Percentiles rank a stretch among this genome's conserved stretches.
Evolutionary conservation across 2,329 filamentous ascomycete species (phyloP).

Genomic region (Penicillium sp.): DNA sequence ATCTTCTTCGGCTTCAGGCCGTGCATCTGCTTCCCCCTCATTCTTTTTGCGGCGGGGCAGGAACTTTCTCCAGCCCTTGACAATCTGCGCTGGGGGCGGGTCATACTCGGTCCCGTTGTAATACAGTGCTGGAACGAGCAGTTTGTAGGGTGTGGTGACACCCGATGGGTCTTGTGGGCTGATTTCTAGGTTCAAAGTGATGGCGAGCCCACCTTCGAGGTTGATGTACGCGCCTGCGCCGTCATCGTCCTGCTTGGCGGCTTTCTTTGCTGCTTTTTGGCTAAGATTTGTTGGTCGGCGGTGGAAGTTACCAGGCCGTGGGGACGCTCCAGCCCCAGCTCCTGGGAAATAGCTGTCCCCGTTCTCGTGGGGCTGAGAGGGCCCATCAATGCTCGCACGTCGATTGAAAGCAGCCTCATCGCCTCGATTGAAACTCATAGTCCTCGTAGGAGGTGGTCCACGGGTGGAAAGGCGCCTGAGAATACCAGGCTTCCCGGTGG

Average conservation of each 20-base stretch:
- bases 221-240: constrained; percentile 62
- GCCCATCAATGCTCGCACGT: constrained; percentile 38
- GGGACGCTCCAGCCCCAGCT: constrained; percentile 14
- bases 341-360: constrained; percentile 36
- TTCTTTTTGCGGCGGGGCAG: constrained; percentile 31
- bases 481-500: constrained; percentile 35
- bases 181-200: constrained; percentile 86
- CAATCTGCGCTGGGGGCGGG: constrained; percentile 33
- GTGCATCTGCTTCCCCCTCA: not conserved
- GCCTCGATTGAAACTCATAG: constrained; percentile 37
- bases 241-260: constrained; percentile 53
- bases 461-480: constrained; percentile 50
- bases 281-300: constrained; percentile 69
- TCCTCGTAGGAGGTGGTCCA: constrained; percentile 39
- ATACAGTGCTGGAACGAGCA: constrained; percentile 75
- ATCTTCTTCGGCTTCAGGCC: constrained; percentile 14
- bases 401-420: constrained; percentile 21
- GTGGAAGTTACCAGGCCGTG: constrained; percentile 53
- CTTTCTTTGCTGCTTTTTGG: constrained; percentile 58
- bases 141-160: constrained; percentile 79
- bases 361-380: constrained; percentile 29
- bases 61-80: constrained; percentile 44
- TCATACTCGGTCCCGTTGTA: constrained; percentile 48
- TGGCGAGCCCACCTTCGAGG: constrained; percentile 78
- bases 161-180: constrained; percentile 81